Percentiles rank a stretch among this genome's conserved stretches.
These are phyloP conservation scores for Phytopythium chamaehyphon DNA, from an alignment of 352 stramenopile species.

Conservation along the genomic window DNA sequence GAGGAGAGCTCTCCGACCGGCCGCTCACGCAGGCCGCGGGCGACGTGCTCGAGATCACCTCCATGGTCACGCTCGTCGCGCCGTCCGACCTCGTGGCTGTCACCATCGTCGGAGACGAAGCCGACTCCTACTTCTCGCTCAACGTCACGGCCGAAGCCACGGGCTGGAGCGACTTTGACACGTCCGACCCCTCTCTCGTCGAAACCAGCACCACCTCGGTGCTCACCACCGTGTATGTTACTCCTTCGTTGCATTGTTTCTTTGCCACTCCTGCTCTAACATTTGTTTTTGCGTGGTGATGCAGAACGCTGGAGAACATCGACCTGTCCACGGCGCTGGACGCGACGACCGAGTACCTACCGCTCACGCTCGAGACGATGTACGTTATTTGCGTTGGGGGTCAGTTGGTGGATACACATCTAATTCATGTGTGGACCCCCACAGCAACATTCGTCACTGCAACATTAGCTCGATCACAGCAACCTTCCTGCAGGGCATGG, in stretches of 20 bases:
- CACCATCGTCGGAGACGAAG: constrained; percentile 22
- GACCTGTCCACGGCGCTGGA: constrained; percentile 31
- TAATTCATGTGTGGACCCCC: background rate
- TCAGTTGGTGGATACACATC: too few species aligned
- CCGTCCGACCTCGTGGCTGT: constrained; percentile 26
- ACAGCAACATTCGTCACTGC: constrained; percentile 30
- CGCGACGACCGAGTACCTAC: constrained; percentile 31
- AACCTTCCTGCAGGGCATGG: constrained; percentile 38
- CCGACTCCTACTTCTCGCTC: constrained; percentile 15
- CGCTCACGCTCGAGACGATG: constrained; percentile 36
- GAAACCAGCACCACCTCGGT: constrained; percentile 28
- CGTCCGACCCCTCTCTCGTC: constrained; percentile 29
- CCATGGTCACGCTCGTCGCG: constrained; percentile 43
- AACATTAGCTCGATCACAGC: constrained; percentile 37
- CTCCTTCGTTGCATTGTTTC: background rate
- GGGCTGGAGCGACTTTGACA: constrained; percentile 32
- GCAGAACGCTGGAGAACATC: constrained; percentile 37
- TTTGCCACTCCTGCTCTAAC: background rate
- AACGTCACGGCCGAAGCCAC: constrained; percentile 37
- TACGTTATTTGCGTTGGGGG: constrained; percentile 11
- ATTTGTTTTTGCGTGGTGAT: constrained; percentile 4
- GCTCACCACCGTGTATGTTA: constrained; percentile 32
- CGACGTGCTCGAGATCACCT: constrained; percentile 32
- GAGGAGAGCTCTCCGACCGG: constrained; percentile 17
- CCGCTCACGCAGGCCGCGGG: constrained; percentile 30